These are phyloP conservation scores for Colletotrichum endophyticum DNA, from an alignment of 2,329 filamentous ascomycete species.

Conservation along the genomic window DNA sequence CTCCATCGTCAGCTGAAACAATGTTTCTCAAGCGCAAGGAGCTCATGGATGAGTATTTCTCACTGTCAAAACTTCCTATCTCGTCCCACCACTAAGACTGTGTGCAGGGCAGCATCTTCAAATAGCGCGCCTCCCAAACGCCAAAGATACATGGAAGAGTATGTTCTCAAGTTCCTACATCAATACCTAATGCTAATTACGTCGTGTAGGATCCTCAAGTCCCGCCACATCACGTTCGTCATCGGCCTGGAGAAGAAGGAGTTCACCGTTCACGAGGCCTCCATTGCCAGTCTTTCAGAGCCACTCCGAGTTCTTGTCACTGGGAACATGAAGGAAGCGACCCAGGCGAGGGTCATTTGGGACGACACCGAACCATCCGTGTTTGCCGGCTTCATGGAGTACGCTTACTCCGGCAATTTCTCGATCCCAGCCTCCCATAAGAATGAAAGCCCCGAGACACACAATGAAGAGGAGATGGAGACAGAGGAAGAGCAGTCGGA, in stretches of 20 bases:
- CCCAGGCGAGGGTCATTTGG: background rate
- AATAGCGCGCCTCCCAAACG: background rate
- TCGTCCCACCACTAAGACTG: background rate
- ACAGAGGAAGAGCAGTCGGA: too few relatives aligned
- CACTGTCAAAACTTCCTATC: background rate
- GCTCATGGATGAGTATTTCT: background rate
- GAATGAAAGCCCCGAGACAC: too few relatives aligned
- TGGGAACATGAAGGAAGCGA: background rate
- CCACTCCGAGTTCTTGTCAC: background rate
- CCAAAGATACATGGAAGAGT: background rate
- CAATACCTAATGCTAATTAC: rapidly evolving
- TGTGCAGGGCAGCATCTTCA: background rate
- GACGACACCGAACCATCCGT: background rate
- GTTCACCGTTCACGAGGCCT: background rate
- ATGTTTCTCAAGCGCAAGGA: background rate
- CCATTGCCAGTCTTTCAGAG: background rate
- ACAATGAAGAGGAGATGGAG: too few relatives aligned
- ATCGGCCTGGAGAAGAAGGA: background rate
- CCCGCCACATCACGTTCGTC: background rate
- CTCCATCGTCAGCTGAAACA: rapidly evolving
- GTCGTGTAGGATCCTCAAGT: background rate
- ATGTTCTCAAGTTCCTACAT: background rate
- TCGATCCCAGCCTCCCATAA: too few relatives aligned
- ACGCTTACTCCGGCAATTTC: background rate
- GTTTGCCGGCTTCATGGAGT: background rate